Evolutionary conservation across 495 filamentous ascomycete species (phyloP), one percentile per base, ranked within the genome.

Genomic region (Penicillium salamii): DNA sequence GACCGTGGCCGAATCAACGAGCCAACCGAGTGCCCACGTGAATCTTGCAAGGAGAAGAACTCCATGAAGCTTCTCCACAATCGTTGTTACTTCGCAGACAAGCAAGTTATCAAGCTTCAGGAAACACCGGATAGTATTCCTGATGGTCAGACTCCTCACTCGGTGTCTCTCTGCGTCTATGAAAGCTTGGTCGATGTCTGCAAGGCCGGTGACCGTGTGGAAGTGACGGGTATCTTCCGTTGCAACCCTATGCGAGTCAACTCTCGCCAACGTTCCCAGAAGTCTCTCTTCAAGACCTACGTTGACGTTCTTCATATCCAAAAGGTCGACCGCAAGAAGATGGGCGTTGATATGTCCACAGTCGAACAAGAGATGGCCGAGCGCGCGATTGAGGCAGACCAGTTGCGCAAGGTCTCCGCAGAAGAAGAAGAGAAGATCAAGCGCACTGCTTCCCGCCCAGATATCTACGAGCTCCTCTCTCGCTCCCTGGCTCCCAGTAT

Each of bases 61-160:
- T 93, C 90, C 19, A 97, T 99, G 95, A 90, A 97, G 62, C 91
- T 99, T 51, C 77, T 97, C 11, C 93, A 99, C 76, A 97, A 99
- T 68, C 88, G 93, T 45, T 97, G 90, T 54, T 78, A 79, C 12
- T 99, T 99, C 65, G 84, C 89, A 40, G 93, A 99, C 62, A 99
- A 97, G 70, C 93, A 99, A 59, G 90, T 97, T 48, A 96, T 99
- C 76, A 97, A 97, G 69, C 78, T 99, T 24, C 93, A 99, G 66
- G 93, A 99, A 67, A 99, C 93, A 0, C 93, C 93, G 7, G 93
- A 99, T 64, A 88, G 78, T 38, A 84, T 97, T 35, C 93, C 93
- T 11, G 88, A 96, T 51, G 93, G 93, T 20, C 93, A 99, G 69
- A 77, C 93, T 17, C 93, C 93, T n/a, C 93, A 99, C 69, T 96